Evolutionary conservation across 306 rosid species (phyloP).

Genomic region (Prunus campanulata): DNA sequence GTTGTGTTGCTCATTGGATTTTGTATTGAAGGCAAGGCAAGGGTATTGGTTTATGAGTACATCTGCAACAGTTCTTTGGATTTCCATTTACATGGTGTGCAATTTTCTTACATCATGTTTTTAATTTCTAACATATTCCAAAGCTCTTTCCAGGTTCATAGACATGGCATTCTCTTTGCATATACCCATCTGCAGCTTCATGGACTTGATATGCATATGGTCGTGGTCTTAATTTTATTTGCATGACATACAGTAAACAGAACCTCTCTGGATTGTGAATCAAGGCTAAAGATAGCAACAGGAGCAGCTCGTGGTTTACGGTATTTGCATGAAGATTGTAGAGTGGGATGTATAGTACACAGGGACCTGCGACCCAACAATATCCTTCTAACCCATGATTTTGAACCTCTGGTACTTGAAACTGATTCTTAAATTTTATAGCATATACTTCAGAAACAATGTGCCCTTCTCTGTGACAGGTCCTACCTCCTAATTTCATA

Average conservation of each 20-base stretch:
- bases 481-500: not conserved
- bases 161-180: not conserved
- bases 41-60: slow-evolving; percentile 87
- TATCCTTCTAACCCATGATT: slow-evolving; percentile 88
- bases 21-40: slow-evolving; percentile 61
- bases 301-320: slow-evolving; percentile 88
- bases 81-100: slow-evolving; percentile 75
- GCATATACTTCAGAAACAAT: not conserved
- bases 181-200: not conserved
- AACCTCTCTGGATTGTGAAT: slow-evolving; percentile 59
- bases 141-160: not conserved
- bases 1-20: slow-evolving; percentile 86
- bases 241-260: slow-evolving; percentile 45
- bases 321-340: slow-evolving; percentile 95
- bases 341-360: slow-evolving; percentile 96
- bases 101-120: not conserved
- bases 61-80: slow-evolving; percentile 87
- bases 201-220: not conserved
- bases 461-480: not conserved
- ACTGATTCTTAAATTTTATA: not conserved
- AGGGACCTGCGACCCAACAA: slow-evolving; percentile 85
- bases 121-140: not conserved
- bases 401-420: slow-evolving; percentile 74
- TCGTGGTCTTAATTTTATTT: slow-evolving; percentile 1
- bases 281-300: slow-evolving; percentile 74